Conservation (phyloP, 1,139 yeast species). For the Nakaseomyces bracarensis region DNA sequence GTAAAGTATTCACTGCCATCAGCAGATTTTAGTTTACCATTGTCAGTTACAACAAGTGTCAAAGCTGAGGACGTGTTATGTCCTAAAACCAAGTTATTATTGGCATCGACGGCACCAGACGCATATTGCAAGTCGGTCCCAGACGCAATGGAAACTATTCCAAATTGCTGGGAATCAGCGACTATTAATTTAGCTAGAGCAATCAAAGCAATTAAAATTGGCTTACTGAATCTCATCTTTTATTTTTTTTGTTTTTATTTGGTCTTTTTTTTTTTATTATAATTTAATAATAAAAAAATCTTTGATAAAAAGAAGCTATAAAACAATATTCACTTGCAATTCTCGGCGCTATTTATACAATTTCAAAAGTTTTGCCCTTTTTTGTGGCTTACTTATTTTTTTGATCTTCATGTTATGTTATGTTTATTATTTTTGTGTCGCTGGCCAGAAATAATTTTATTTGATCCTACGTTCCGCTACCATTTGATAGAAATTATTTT, state of each 20-base stretch:
- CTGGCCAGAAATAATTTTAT: no score
- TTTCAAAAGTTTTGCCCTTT: no score
- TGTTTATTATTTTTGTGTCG: no score
- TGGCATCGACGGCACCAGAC: slow-evolving; percentile 14
- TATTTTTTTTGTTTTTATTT: slow-evolving; percentile 1
- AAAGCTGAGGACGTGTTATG: slow-evolving; percentile 10
- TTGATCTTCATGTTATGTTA: no score
- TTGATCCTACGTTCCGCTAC: no score
- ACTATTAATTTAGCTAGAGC: slow-evolving; percentile 21
- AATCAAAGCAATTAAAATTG: slow-evolving; percentile 14
- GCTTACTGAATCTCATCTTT: slow-evolving; percentile 16
- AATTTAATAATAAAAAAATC: background rate
- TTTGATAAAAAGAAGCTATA: background rate
- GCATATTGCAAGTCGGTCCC: slow-evolving; percentile 31
- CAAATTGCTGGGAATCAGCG: slow-evolving; percentile 33
- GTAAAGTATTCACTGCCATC: slow-evolving; percentile 16
- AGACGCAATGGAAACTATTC: slow-evolving; percentile 30
- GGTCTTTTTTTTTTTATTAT: background rate
- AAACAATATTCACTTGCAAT: no score
- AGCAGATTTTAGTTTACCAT: slow-evolving; percentile 24
- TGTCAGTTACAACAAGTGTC: slow-evolving; percentile 26
- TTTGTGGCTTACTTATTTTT: no score
- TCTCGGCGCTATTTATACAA: background rate
- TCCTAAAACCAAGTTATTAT: slow-evolving; percentile 17
- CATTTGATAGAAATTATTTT: no score